phyloP scores from a whole-genome alignment of 2,329 filamentous ascomycete genomes.

The Camptophora hylomeconis region DNA sequence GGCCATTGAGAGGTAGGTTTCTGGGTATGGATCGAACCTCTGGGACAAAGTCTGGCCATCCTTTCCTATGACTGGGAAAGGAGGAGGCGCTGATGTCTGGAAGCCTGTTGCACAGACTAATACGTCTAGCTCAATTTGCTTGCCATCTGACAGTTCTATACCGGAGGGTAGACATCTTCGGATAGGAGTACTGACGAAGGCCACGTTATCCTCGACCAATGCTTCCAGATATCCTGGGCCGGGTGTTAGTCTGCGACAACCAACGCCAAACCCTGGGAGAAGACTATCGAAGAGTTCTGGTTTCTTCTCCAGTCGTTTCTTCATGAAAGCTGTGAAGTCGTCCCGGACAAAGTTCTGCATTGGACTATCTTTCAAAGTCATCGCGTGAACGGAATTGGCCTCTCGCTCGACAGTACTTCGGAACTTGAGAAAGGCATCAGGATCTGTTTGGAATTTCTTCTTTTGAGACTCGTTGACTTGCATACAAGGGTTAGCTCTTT shows the following conservation, averaged over 20 bases:
- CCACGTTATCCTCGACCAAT: constrained; percentile 16
- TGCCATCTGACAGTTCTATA: constrained; percentile 22
- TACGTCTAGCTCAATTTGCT: constrained; percentile 21
- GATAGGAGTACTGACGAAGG: constrained; percentile 11
- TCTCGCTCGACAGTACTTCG: constrained; percentile 7
- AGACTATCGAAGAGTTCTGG: constrained; percentile 6
- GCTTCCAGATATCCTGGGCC: constrained; percentile 18
- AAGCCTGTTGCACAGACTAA: constrained; percentile 27
- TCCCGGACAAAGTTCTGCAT: constrained; percentile 2
- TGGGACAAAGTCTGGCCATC: constrained; percentile 19
- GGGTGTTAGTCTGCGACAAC: constrained; percentile 11
- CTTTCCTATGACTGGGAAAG: constrained; percentile 22
- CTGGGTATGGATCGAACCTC: constrained; percentile 21
- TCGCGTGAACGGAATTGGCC: constrained; percentile 5
- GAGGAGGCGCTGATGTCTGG: constrained; percentile 21
- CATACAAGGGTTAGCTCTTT: background rate
- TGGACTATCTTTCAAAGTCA: constrained; percentile 3
- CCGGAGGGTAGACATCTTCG: constrained; percentile 10
- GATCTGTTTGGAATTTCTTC: constrained; percentile 4
- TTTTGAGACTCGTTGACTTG: background rate
- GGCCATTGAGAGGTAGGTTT: constrained; percentile 22
- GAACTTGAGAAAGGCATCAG: constrained; percentile 4
- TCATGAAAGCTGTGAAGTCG: constrained; percentile 2
- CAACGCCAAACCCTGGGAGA: constrained; percentile 9
- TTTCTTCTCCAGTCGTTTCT: constrained; percentile 6